Evolutionary conservation across 345 rosid genomes (phyloP).

Genomic region (Brassica nigra): DNA sequence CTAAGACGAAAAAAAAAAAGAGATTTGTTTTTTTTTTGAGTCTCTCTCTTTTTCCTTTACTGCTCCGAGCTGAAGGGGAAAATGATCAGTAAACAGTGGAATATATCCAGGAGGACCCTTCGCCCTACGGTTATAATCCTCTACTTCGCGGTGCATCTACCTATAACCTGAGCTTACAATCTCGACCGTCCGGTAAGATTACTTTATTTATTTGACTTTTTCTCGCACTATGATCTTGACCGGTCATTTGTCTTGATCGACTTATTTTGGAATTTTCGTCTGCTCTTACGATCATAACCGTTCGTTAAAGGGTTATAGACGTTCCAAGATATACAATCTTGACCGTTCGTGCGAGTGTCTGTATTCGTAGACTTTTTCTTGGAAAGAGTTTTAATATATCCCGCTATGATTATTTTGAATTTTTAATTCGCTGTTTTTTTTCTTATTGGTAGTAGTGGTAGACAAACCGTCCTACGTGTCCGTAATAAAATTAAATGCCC

Average conservation of each 20-base stretch:
- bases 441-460: slow-evolving; percentile 16
- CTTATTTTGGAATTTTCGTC: not conserved
- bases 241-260: not conserved
- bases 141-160: not conserved
- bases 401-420: slow-evolving; percentile 26
- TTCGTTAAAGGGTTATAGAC: not conserved
- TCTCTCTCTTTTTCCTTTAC: not conserved
- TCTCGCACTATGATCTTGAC: not conserved
- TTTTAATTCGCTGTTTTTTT: not conserved
- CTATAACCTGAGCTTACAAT: not conserved
- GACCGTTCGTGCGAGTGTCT: slow-evolving; percentile 14
- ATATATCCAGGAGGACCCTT: not conserved
- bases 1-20: slow-evolving; percentile 16
- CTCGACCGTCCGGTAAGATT: not conserved
- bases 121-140: not conserved
- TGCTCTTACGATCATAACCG: not conserved
- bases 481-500: not conserved
- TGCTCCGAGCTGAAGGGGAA: slow-evolving; percentile 8
- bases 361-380: not conserved
- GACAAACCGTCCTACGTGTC: slow-evolving; percentile 19
- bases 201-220: not conserved
- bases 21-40: not conserved
- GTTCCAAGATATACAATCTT: not conserved
- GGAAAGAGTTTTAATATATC: not conserved
- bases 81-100: not conserved